Evolutionary conservation across 1,139 yeast genomes (phyloP), one percentile per base, ranked within the genome.

Genomic region (Wickerhamiella pararugosa): DNA sequence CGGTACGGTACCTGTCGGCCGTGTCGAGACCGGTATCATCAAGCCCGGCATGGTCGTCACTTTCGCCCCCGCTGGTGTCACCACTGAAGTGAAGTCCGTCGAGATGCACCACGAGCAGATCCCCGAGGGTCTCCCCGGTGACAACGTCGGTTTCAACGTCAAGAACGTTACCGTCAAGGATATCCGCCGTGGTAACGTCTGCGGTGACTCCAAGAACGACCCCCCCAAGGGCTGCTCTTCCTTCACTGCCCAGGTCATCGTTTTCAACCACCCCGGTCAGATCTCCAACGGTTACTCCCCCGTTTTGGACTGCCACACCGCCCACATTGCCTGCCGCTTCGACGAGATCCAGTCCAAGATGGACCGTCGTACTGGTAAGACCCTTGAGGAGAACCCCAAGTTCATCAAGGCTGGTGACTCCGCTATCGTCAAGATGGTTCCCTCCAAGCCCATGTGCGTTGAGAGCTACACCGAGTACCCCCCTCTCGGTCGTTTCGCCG

Each of bases 401-500:
- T 77, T 73, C 76, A 68, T 81, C 73, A 81, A 82, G 78, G 78
- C 92, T 53, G 93, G 93, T 78, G 93, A 82, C 64, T 87, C 93
- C 66, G 90, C 92, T 64, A 79, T 80, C 63, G 94, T 81, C 67
- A 80, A 76, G 76, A 75, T 82, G 77, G 71, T 80, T 57, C 93
- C 93, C 70, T 72, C 92, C 69, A 83, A 83, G 83, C 94, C 94
- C 68, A 79, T 83, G 93, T 82, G 92, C 74, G 94, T 83, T 68
- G 94, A 83, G 77, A 76, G 93, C 62, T 83, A 79, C 92, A 74
- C 92, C 64, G 90, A 82, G 70, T 84, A 82, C 87, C 94, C 95
- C 72, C 95, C 95, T 68, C 81, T 84, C 67, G 95, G 95, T 69
- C 84, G 95, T 79, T 86, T 86, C 76, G 95, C 96, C 66, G 96